Percentiles rank a stretch among this genome's conserved stretches.
These are phyloP conservation scores for Biscogniauxia sp. DNA, from an alignment of 2,329 filamentous ascomycete species.

Conservation along the genomic window DNA sequence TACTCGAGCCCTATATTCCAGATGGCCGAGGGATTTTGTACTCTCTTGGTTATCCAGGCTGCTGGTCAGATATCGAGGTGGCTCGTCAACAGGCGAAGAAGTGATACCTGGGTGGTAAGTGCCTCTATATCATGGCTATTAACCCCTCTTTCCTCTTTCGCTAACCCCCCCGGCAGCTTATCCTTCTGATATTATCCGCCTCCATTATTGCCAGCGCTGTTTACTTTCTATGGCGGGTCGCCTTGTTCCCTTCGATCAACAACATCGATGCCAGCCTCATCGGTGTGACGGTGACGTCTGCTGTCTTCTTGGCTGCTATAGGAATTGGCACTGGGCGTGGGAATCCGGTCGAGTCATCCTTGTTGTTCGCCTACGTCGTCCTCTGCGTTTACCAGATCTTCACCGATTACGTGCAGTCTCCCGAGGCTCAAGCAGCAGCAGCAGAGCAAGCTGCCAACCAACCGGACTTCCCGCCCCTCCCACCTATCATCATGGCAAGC, in stretches of 20 bases:
- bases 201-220: constrained; percentile 90
- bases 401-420: constrained; percentile 89
- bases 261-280: constrained; percentile 92
- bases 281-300: constrained; percentile 87
- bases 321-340: constrained; percentile 92
- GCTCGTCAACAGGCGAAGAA: constrained; percentile 88
- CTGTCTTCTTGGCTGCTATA: constrained; percentile 88
- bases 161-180: constrained; percentile 63
- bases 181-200: constrained; percentile 81
- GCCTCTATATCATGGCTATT: constrained; percentile 3
- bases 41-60: constrained; percentile 90
- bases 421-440: constrained; percentile 55
- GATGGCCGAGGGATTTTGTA: constrained; percentile 93
- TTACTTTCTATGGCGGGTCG: constrained; percentile 95
- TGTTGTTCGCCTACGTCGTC: constrained; percentile 96
- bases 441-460: constrained; percentile 54
- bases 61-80: constrained; percentile 91
- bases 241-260: constrained; percentile 88
- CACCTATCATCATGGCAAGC: constrained; percentile 96
- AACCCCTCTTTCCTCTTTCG: constrained; percentile 2
- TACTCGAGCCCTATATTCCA: constrained; percentile 96
- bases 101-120: constrained; percentile 94
- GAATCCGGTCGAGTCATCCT: constrained; percentile 90
- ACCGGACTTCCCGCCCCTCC: constrained; percentile 92
- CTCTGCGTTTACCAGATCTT: constrained; percentile 99